Evolutionary conservation across 2,329 filamentous ascomycete species (phyloP).

Genomic region (Ascosphaera apis): DNA sequence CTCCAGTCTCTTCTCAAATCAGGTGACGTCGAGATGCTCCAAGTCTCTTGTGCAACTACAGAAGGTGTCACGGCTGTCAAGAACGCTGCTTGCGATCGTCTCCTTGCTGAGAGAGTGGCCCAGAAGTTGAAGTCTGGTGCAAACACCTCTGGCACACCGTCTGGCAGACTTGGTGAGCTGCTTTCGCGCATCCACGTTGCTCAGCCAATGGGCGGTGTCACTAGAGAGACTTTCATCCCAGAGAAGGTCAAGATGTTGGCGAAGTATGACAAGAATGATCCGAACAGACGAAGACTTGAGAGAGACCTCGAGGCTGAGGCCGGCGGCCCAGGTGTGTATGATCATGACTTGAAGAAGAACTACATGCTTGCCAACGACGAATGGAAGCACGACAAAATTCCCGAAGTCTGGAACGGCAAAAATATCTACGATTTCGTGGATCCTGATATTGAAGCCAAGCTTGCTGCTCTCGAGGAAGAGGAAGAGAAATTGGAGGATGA

Average conservation of each 20-base stretch:
- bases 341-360: conserved; percentile 71
- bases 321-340: conserved; percentile 88
- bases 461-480: conserved; percentile 79
- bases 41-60: conserved; percentile 82
- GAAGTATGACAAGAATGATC: conserved; percentile 80
- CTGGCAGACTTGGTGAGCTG: conserved; percentile 68
- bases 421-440: conserved; percentile 97
- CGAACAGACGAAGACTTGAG: conserved; percentile 56
- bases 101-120: conserved; percentile 79
- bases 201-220: conserved; percentile 62
- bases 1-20: conserved; percentile 54
- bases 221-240: conserved; percentile 66
- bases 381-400: conserved; percentile 92
- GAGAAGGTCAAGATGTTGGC: conserved; percentile 56
- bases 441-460: conserved; percentile 83
- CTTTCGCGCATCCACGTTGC: conserved; percentile 91
- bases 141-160: conserved; percentile 52
- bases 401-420: conserved; percentile 82
- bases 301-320: conserved; percentile 78
- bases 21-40: conserved; percentile 75
- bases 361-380: conserved; percentile 72
- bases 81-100: conserved; percentile 77
- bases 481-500: conserved; percentile 81
- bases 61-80: conserved; percentile 90
- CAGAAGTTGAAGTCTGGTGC: conserved; percentile 85